These are phyloP conservation scores for Blastobotrys attinorum DNA, from an alignment of 805 yeast species.

Conservation along the genomic window DNA sequence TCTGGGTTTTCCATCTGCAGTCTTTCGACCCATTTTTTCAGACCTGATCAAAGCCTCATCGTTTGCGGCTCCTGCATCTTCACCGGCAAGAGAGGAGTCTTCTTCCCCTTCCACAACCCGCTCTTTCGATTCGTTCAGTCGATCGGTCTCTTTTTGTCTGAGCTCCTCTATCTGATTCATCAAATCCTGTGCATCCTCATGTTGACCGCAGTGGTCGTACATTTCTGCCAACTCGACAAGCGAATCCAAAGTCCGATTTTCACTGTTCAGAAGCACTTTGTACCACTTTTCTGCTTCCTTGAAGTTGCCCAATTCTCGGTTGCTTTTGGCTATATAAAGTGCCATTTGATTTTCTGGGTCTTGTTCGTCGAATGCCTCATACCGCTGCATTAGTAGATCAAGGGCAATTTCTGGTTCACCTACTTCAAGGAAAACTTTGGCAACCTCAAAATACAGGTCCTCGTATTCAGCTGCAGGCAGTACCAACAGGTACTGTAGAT, in stretches of 20 bases:
- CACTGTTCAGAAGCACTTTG: conserved; percentile 17
- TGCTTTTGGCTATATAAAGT: conserved; percentile 66
- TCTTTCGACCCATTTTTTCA: no score
- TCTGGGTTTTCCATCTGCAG: no score
- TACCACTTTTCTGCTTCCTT: conserved; percentile 26
- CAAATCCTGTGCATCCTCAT: neutral
- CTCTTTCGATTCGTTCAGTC: neutral
- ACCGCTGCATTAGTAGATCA: conserved; percentile 37
- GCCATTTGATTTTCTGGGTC: conserved; percentile 29
- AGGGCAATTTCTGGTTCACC: conserved; percentile 73
- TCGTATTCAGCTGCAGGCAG: conserved; percentile 53
- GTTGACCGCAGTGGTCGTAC: conserved; percentile 37
- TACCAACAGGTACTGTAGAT: conserved; percentile 51
- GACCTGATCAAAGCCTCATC: neutral
- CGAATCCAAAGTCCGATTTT: conserved; percentile 52
- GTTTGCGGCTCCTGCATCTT: neutral
- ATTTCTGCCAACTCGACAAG: conserved; percentile 78
- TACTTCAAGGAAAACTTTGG: conserved; percentile 57
- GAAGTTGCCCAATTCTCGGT: conserved; percentile 56
- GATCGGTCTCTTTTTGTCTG: neutral
- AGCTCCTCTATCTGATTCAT: neutral
- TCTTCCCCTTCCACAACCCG: conserved; percentile 1
- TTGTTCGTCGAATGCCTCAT: neutral
- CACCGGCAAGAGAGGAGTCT: conserved; percentile 5
- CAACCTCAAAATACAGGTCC: conserved; percentile 74